These are phyloP conservation scores for Sporothrix humicola DNA, from an alignment of 2,329 filamentous ascomycete species.

Conservation along the genomic window DNA sequence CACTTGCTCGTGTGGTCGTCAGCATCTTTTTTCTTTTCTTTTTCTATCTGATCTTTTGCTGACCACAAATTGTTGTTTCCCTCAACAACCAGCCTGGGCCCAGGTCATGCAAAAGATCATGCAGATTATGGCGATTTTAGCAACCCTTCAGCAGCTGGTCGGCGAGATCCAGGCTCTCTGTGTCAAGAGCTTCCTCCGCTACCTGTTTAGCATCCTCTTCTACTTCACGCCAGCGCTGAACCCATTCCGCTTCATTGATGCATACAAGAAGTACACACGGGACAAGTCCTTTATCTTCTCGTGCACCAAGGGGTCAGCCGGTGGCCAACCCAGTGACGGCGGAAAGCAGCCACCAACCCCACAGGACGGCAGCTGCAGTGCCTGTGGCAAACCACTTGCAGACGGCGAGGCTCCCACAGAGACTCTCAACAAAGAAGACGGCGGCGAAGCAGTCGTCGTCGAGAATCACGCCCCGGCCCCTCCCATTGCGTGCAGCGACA, in stretches of 20 bases:
- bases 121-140: constrained; percentile 29
- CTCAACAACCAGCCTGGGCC: too few species aligned
- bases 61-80: too few species aligned
- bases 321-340: not conserved
- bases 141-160: constrained; percentile 29
- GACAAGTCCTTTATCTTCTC: constrained; percentile 3
- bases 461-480: not conserved
- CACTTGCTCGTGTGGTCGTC: too few species aligned
- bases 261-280: not conserved
- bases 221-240: constrained; percentile 29
- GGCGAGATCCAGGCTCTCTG: constrained; percentile 31
- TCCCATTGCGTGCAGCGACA: not conserved
- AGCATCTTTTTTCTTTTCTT: not conserved
- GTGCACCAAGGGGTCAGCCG: not conserved
- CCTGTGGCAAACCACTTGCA: not conserved
- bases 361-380: not conserved
- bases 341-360: not conserved
- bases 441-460: not conserved
- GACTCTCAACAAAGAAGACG: not conserved
- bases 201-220: constrained; percentile 14
- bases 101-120: constrained; percentile 30
- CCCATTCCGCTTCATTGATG: constrained; percentile 26
- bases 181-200: constrained; percentile 3
- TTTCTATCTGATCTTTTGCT: not conserved
- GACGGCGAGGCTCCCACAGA: not conserved